phyloP scores from a whole-genome alignment of 2,329 filamentous ascomycete genomes.

The Tricladium varicosporioides region DNA sequence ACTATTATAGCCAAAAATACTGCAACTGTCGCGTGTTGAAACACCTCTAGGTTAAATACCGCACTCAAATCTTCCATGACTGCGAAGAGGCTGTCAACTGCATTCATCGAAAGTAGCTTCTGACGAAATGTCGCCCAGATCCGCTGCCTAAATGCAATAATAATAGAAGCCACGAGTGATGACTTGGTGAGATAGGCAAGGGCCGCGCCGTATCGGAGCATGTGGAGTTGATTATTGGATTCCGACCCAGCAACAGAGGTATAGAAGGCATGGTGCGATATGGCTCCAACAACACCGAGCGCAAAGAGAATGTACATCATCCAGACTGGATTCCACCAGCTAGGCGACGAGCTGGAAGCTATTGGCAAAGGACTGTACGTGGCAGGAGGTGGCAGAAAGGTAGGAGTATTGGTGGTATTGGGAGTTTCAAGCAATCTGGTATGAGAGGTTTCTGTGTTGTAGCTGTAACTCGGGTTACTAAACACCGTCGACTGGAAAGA shows the following conservation, averaged over 20 bases:
- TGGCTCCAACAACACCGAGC: neutral
- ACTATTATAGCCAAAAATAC: slow-evolving; percentile 6
- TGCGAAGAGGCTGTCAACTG: slow-evolving; percentile 5
- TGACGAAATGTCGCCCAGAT: slow-evolving; percentile 7
- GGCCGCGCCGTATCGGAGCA: slow-evolving; percentile 2
- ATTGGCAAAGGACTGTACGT: too few relatives aligned
- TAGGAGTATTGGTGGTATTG: too few relatives aligned
- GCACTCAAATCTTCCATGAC: slow-evolving; percentile 3
- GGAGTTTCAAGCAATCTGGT: too few relatives aligned
- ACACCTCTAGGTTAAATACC: neutral
- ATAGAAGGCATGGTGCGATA: slow-evolving; percentile 1
- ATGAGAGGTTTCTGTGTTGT: too few relatives aligned
- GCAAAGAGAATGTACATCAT: slow-evolving; percentile 6
- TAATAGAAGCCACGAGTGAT: slow-evolving; percentile 4
- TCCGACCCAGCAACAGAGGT: neutral
- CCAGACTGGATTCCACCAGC: slow-evolving; percentile 4
- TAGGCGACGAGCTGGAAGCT: too few relatives aligned
- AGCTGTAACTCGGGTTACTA: too few relatives aligned
- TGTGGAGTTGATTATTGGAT: neutral
- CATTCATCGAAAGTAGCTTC: neutral
- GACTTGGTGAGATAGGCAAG: slow-evolving; percentile 3
- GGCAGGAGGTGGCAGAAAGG: too few relatives aligned
- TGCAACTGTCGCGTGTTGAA: slow-evolving; percentile 2
- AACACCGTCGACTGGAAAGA: too few relatives aligned
- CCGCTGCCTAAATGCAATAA: slow-evolving; percentile 4